Percentiles rank a stretch among this genome's conserved stretches.
Evolutionary conservation across 2,329 filamentous ascomycete species (phyloP).

Genomic region (Botrytis porri): DNA sequence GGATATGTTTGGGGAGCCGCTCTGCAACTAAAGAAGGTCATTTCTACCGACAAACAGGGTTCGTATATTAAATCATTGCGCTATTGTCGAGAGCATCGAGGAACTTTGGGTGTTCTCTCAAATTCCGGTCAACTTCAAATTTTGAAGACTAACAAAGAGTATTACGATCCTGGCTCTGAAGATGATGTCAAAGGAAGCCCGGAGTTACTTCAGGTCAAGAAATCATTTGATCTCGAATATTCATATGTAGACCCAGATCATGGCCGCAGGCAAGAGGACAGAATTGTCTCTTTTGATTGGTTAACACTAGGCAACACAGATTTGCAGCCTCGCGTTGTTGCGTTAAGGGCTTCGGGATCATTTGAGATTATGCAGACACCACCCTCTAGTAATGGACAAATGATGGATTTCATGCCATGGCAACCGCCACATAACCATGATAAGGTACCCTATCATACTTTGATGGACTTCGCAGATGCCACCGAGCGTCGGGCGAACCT

Average conservation of each 20-base stretch:
- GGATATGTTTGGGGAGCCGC: constrained; percentile 62
- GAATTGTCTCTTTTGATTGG: constrained; percentile 68
- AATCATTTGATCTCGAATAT: constrained; percentile 61
- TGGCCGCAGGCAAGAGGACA: constrained; percentile 50
- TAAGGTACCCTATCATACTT: constrained; percentile 48
- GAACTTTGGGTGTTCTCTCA: constrained; percentile 59
- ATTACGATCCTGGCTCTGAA: constrained; percentile 42
- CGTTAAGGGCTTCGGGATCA: constrained; percentile 56
- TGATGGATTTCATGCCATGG: constrained; percentile 62
- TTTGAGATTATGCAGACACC: constrained; percentile 63
- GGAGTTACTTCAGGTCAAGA: constrained; percentile 57
- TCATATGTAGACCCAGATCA: constrained; percentile 48
- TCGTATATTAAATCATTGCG: constrained; percentile 61
- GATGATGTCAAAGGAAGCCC: constrained; percentile 52
- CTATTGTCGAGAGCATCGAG: constrained; percentile 60
- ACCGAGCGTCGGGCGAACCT: constrained; percentile 51
- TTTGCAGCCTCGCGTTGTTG: constrained; percentile 56
- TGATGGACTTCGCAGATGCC: constrained; percentile 57
- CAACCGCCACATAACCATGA: constrained; percentile 53
- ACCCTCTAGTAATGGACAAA: constrained; percentile 54
- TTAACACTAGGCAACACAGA: constrained; percentile 56
- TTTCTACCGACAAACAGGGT: constrained; percentile 50
- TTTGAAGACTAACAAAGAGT: constrained; percentile 56
- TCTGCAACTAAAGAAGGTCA: constrained; percentile 55
- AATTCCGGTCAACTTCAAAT: constrained; percentile 62